phyloP scores from a whole-genome alignment of 495 filamentous ascomycete species.

The Tuber magnatum region DNA sequence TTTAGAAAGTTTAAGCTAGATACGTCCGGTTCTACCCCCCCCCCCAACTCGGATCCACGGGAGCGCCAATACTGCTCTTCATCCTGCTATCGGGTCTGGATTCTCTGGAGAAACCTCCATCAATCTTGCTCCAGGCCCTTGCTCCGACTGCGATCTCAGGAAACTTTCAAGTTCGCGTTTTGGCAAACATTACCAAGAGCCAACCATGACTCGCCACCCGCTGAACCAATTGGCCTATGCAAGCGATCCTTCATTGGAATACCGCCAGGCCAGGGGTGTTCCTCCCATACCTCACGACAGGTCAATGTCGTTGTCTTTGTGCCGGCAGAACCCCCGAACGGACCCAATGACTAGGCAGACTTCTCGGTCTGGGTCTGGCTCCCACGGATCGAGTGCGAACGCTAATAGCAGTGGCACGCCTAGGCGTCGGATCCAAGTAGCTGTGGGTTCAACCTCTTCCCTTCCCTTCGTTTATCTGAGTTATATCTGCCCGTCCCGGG shows the following conservation, averaged over 20 bases:
- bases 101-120: background rate
- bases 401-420: slow-evolving; percentile 19
- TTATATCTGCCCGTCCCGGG: background rate
- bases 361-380: slow-evolving; percentile 15
- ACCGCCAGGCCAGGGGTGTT: slow-evolving; percentile 30
- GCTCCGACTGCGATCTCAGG: background rate
- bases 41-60: background rate
- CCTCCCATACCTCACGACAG: slow-evolving; percentile 20
- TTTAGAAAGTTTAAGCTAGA: background rate
- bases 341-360: slow-evolving; percentile 34
- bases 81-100: background rate
- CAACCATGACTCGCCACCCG: slow-evolving; percentile 29
- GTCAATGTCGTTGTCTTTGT: slow-evolving; percentile 3
- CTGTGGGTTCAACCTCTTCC: slow-evolving; percentile 32
- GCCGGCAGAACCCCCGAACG: slow-evolving; percentile 27
- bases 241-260: slow-evolving; percentile 26
- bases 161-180: slow-evolving; percentile 6
- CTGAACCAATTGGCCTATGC: slow-evolving; percentile 32
- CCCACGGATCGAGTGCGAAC: slow-evolving; percentile 9
- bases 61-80: background rate
- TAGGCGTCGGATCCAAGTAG: slow-evolving; percentile 38
- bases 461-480: background rate
- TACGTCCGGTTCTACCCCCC: background rate
- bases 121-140: background rate
- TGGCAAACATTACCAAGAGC: background rate